A percentile compares a stretch with the other conserved stretches of the same genome.
Evolutionary conservation across 441 rosid species (phyloP).

Genomic region (Pelargonium citronellum): DNA sequence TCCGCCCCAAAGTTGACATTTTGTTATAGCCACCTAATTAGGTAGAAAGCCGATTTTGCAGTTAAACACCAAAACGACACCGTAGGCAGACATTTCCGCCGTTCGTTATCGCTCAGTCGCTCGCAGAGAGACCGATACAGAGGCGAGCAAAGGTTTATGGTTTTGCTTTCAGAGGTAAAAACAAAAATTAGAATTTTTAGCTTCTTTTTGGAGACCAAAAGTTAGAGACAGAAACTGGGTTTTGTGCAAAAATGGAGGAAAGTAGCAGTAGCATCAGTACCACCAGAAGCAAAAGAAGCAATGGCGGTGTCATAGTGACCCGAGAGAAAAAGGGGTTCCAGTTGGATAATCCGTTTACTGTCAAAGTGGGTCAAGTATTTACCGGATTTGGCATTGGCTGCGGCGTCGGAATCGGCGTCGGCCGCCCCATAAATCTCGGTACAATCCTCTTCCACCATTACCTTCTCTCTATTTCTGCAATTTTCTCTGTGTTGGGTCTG

Average conservation of each 20-base stretch:
- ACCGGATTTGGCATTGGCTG: slow-evolving; percentile 95
- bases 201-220: not conserved
- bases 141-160: not conserved
- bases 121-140: not conserved
- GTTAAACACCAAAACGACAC: not conserved
- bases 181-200: not conserved
- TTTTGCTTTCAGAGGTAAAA: not conserved
- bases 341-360: slow-evolving; percentile 73
- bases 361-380: slow-evolving; percentile 79
- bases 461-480: not conserved
- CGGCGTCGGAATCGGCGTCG: slow-evolving; percentile 86
- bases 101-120: not conserved
- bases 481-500: not conserved
- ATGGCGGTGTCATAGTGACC: slow-evolving; percentile 27
- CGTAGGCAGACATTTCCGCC: not conserved
- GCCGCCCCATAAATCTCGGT: slow-evolving; percentile 74
- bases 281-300: not conserved
- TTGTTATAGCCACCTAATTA: not conserved
- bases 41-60: not conserved
- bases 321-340: slow-evolving; percentile 45
- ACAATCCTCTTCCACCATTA: slow-evolving; percentile 8
- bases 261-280: slow-evolving; percentile 14
- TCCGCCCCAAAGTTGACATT: not conserved
- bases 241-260: slow-evolving; percentile 36
- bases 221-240: slow-evolving; percentile 6